Evolutionary conservation across 345 rosid species (phyloP).

Genomic region (Gossypium anomalum): DNA sequence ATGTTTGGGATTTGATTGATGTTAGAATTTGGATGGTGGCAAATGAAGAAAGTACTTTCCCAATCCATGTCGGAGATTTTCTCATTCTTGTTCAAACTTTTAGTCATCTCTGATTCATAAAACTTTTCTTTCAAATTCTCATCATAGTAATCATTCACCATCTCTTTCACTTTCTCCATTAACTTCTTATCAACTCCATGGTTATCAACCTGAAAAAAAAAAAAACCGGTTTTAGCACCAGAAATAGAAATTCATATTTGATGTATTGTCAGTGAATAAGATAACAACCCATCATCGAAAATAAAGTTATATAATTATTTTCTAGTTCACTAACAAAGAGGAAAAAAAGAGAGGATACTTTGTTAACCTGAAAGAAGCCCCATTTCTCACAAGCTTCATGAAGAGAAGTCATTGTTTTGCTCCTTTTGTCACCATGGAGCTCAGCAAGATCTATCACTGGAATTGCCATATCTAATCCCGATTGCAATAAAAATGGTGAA

Average conservation of each 20-base stretch:
- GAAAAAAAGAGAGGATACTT: neutral
- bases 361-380: conserved; percentile 78
- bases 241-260: too few relatives aligned
- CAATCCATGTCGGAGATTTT: neutral
- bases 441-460: conserved; percentile 61
- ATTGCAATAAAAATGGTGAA: conserved; percentile 19
- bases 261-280: too few relatives aligned
- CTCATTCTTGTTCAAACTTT: neutral
- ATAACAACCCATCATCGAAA: too few relatives aligned
- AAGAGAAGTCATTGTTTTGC: conserved; percentile 60
- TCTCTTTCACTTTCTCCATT: neutral
- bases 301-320: too few relatives aligned
- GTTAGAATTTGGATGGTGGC: neutral
- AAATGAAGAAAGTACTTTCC: neutral
- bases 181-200: neutral
- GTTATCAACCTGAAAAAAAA: neutral
- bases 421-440: conserved; percentile 56
- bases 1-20: neutral
- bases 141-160: neutral
- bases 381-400: conserved; percentile 81
- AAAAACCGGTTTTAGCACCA: too few relatives aligned
- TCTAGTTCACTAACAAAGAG: too few relatives aligned
- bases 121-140: neutral
- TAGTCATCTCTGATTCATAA: neutral
- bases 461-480: conserved; percentile 46